Percentiles rank a stretch among this genome's conserved stretches.
Conservation (phyloP, 441 rosid species). For the Dalechampia spathulata region DNA sequence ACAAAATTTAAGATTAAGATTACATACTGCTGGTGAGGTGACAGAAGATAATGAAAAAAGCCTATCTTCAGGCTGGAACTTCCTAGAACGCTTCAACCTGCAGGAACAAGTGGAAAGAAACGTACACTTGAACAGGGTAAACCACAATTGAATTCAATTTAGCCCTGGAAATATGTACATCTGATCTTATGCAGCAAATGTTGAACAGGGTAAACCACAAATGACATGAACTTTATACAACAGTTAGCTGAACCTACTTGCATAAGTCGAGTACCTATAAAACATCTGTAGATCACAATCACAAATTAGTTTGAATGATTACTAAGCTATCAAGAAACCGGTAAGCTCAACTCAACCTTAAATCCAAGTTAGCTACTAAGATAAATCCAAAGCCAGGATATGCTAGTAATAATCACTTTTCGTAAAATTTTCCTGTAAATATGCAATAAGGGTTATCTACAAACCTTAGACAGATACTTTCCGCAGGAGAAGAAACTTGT, state of each 20-base stretch:
- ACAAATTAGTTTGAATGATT: too few relatives aligned
- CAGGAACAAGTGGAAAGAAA: slow-evolving; percentile 16
- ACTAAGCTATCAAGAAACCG: too few relatives aligned
- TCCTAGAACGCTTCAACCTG: slow-evolving; percentile 93
- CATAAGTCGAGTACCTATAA: not conserved
- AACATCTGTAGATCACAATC: not conserved
- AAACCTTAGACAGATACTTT: not conserved
- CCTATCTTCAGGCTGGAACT: slow-evolving; percentile 94
- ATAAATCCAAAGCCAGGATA: too few relatives aligned
- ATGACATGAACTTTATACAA: not conserved
- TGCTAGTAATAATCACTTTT: not conserved
- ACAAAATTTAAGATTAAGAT: slow-evolving; percentile 9
- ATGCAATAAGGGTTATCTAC: not conserved
- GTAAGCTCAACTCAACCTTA: too few relatives aligned
- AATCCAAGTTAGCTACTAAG: too few relatives aligned
- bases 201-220: not conserved
- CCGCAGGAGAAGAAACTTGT: not conserved
- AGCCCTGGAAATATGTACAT: not conserved
- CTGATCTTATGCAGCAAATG: not conserved
- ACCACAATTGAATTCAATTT: not conserved
- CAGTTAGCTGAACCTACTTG: not conserved
- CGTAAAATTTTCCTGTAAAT: not conserved
- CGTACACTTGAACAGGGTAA: not conserved
- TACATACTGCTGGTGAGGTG: slow-evolving; percentile 85
- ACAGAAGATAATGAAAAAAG: slow-evolving; percentile 92